Evolutionary conservation across 352 stramenopile species (phyloP).

Genomic region (Blastocystis sp.): DNA sequence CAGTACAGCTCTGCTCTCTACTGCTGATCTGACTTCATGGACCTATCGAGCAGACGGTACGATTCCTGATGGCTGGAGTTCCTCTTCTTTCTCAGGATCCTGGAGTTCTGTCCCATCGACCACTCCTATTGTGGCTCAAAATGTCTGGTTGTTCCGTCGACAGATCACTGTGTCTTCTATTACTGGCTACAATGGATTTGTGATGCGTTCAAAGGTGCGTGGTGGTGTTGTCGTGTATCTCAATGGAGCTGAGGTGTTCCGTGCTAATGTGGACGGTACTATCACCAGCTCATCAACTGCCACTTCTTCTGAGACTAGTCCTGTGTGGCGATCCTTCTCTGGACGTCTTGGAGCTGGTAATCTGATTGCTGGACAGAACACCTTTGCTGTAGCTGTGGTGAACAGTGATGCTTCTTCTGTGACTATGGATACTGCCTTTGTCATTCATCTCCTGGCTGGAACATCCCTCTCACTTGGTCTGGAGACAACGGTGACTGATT

Average conservation of each 20-base stretch:
- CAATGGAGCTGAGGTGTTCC: conserved; percentile 39
- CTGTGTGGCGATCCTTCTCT: background rate
- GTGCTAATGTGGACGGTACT: conserved; percentile 15
- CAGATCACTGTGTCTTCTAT: background rate
- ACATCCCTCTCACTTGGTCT: conserved; percentile 2
- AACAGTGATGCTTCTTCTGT: background rate
- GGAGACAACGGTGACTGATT: conserved; percentile 15
- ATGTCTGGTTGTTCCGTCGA: conserved; percentile 41
- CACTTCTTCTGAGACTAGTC: background rate
- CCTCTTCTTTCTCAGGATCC: conserved; percentile 1
- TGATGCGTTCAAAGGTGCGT: background rate
- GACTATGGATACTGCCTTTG: background rate
- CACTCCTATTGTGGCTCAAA: background rate
- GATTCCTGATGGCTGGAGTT: conserved; percentile 13
- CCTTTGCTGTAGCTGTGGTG: background rate
- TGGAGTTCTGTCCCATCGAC: conserved; percentile 18
- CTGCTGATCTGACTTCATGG: conserved; percentile 5
- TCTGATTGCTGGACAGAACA: conserved; percentile 11
- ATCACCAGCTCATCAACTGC: background rate
- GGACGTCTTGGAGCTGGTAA: background rate
- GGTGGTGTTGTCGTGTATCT: conserved; percentile 49
- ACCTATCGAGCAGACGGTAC: conserved; percentile 38
- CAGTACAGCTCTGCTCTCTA: background rate
- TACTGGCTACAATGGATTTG: conserved; percentile 23
- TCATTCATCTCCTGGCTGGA: conserved; percentile 8